Evolutionary conservation across 1,139 yeast species (phyloP), one percentile per base, ranked within the genome.

Genomic region (Yamadazyma songkhlaensis): DNA sequence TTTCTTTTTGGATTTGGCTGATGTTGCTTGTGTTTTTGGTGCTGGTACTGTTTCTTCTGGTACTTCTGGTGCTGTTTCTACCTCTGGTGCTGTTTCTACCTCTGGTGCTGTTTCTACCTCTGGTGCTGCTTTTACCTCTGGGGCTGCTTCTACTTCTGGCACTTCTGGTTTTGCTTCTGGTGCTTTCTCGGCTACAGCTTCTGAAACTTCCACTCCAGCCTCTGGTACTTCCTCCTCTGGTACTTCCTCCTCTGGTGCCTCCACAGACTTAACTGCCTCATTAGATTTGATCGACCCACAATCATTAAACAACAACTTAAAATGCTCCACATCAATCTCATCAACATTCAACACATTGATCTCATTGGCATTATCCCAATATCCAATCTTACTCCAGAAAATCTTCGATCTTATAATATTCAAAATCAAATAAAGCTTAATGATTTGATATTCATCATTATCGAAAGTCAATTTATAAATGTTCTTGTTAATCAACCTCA

Each of bases 331-430:
- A 38, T 50, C 48, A 8, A 60, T 45, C 29, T 59, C 65, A 38
- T 60, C 64, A 21, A 62, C 41, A 40, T 60, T 59, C n/a, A 57
- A 37, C 34, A 60, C 64, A 32, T 50, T 57, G 6, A 62, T 50
- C 36, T 59, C 64, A 23, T 61, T 65, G 10, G 52, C 56, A 34
- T 64, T 64, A 43, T 72, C 80, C 81, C 82, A 77, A 35, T 70
- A 67, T 2, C 97, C 97, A 23, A 83, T 60, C 47, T 88, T 80
- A n/a, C 94, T 73, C 92, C 95, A 90, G 60, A 84, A 87, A 48
- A 89, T 70, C 52, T 67, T 67, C 39, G 58, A 54, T 25, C 77
- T 54, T 9, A 68, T 62, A 35, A 56, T 54, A n/a, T 60, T 50
- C 29, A 60, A 44, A 42, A 57, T 48, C 17, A 57, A 43, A 41